Conservation (phyloP, 495 filamentous ascomycete genomes). For the Neurospora pannonica region DNA sequence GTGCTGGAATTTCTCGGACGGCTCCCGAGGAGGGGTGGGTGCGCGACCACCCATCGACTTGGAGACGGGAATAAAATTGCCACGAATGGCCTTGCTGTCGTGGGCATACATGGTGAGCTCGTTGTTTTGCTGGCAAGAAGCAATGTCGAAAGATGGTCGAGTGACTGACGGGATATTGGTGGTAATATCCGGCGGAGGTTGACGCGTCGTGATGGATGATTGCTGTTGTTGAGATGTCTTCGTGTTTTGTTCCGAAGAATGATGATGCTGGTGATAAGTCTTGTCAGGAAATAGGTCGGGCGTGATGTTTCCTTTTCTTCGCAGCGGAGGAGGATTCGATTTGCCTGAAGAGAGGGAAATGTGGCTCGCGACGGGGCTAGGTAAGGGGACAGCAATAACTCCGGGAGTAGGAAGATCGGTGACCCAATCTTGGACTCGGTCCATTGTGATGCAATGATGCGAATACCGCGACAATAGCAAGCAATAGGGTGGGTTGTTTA, state of each 20-base stretch:
- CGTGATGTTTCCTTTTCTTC: not conserved
- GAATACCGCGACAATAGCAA: not conserved
- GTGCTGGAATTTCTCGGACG: not conserved
- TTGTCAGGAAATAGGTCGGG: not conserved
- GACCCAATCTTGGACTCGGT: not conserved
- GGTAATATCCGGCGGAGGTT: not conserved
- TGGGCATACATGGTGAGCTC: not conserved
- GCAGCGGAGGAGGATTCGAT: not conserved
- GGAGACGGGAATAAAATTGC: constrained; percentile 18
- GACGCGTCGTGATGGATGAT: not conserved
- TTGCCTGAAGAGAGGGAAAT: not conserved
- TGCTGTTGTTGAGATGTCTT: not conserved
- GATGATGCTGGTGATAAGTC: not conserved
- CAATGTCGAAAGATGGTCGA: not conserved
- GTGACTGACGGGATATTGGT: not conserved
- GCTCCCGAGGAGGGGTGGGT: too few relatives aligned
- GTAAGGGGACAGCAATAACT: not conserved
- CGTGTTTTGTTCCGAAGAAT: not conserved
- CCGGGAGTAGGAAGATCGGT: not conserved
- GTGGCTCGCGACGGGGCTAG: not conserved
- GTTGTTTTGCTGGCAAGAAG: not conserved
- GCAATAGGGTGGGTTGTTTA: not conserved
- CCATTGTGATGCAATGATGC: not conserved
- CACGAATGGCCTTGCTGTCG: constrained; percentile 11
- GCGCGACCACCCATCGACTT: constrained; percentile 3